Conservation (phyloP, 2,329 filamentous ascomycete genomes). For the Macrophomina pseudophaseolina region DNA sequence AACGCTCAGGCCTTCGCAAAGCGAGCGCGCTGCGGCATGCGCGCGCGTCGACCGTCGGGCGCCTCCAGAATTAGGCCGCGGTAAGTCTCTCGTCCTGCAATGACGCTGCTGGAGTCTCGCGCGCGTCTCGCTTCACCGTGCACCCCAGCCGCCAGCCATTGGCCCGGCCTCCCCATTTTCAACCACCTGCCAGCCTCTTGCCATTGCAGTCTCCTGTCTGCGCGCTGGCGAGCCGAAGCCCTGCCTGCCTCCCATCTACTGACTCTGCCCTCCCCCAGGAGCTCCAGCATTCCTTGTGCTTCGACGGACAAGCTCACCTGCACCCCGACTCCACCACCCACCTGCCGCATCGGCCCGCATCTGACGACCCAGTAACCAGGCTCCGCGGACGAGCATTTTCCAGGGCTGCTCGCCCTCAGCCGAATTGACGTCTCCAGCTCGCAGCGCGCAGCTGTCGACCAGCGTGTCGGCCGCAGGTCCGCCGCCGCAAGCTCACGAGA, state of each 20-base stretch:
- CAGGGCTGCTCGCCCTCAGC: constrained; percentile 8
- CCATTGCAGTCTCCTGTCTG: constrained; percentile 23
- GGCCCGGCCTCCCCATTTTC: constrained; percentile 27
- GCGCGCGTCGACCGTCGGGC: constrained; percentile 15
- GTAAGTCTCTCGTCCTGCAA: constrained; percentile 12
- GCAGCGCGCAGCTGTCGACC: constrained; percentile 28
- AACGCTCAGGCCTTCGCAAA: constrained; percentile 6
- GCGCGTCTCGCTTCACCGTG: constrained; percentile 20
- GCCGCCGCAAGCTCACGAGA: constrained; percentile 42
- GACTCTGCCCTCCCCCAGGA: constrained; percentile 5
- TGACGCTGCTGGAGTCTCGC: background rate
- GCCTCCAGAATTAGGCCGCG: constrained; percentile 9
- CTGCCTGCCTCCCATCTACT: constrained; percentile 13
- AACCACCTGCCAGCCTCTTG: constrained; percentile 26
- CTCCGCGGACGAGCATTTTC: background rate
- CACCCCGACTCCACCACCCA: constrained; percentile 1
- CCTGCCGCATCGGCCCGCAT: background rate
- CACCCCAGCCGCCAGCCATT: constrained; percentile 24
- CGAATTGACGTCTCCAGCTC: constrained; percentile 25
- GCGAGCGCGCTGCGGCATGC: constrained; percentile 17
- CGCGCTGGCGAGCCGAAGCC: background rate
- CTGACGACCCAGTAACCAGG: constrained; percentile 13
- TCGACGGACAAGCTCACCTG: constrained; percentile 18
- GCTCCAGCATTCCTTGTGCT: constrained; percentile 25
- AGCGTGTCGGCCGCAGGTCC: constrained; percentile 36